Evolutionary conservation across 371 early-diverging fungal genomes (phyloP), one percentile per base, ranked within the genome.

Genomic region (Nematocida major): DNA sequence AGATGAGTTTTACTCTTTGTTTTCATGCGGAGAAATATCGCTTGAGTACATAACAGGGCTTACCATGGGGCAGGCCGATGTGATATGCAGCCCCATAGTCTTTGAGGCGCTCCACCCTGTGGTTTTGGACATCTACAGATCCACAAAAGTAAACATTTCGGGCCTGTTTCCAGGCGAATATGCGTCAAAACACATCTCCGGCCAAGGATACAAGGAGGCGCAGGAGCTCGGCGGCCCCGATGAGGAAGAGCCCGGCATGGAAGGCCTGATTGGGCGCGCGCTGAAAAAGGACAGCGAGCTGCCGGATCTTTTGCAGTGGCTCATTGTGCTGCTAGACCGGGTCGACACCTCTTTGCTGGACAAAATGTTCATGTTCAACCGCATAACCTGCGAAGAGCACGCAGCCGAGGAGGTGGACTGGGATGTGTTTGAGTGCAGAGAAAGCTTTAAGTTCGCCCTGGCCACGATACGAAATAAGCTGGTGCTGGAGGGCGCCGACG

Each of bases 401-500:
- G 18, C 26, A 18, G 30, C 11, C 0, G 68, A 68, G 20, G 59
- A 40, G 26, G 34, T 59, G 20, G 47, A 68, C 49, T 68, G 68
- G 68, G 68, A 68, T 11, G 59, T 59, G 48, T 42, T 68, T 47
- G 68, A 68, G 47, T 54, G 20, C 1, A 20, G 40, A 57, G 68
- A 68, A 45, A 59, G 68, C n/a, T 48, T 30, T n/a, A 54, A 48
- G 68, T 48, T 68, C 26, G 26, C 38, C 3, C 3, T 54, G 3
- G n/a, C 38, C 9, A 18, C 54, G 0, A 40, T 68, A 0, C n/a
- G 45, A 39, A 54, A 68, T 34, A 43, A 39, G 45, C 40, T 38
- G 11, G 43, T 28, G 22, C 18, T 36, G 24, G 59, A 47, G 11
- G 59, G 38, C 13, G 22, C n/a, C 9, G 49, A 39, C n/a, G n/a